phyloP scores from a whole-genome alignment of 768 basidiomycete genomes.

The Tylopilus rubrobrunneus region DNA sequence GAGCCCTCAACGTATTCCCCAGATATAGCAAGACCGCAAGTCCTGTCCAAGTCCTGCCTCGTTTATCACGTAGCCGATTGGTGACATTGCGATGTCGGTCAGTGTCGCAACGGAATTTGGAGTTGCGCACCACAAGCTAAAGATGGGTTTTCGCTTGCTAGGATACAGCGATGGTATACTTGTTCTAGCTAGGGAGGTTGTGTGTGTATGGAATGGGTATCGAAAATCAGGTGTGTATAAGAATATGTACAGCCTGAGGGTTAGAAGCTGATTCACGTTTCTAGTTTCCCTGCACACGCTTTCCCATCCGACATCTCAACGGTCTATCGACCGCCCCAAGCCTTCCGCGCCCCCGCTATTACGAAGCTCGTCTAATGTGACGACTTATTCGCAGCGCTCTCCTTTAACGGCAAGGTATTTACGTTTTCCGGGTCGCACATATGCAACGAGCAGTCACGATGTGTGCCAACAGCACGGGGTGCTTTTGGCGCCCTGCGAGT shows the following conservation, averaged over 20 bases:
- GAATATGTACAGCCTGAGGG: slow-evolving; percentile 21
- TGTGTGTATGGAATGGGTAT: slow-evolving; percentile 79
- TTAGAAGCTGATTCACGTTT: neutral
- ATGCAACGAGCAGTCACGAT: slow-evolving; percentile 86
- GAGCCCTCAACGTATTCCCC: slow-evolving; percentile 18
- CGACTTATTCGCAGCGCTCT: slow-evolving; percentile 76
- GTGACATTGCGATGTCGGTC: slow-evolving; percentile 73
- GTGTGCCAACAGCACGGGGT: slow-evolving; percentile 80
- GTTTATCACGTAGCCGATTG: slow-evolving; percentile 66
- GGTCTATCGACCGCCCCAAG: slow-evolving; percentile 80
- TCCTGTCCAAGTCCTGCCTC: slow-evolving; percentile 71
- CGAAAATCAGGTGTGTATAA: slow-evolving; percentile 63
- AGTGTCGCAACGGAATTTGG: slow-evolving; percentile 22
- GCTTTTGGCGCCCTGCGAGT: slow-evolving; percentile 82
- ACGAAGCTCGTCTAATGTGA: slow-evolving; percentile 78
- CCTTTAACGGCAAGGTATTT: slow-evolving; percentile 87
- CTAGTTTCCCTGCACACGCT: slow-evolving; percentile 69
- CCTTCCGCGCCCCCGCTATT: slow-evolving; percentile 64
- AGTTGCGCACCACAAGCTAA: neutral
- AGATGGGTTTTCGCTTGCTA: slow-evolving; percentile 22
- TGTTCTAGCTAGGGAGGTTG: slow-evolving; percentile 75
- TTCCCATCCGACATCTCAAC: slow-evolving; percentile 69
- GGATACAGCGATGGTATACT: slow-evolving; percentile 82
- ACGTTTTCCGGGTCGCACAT: slow-evolving; percentile 75
- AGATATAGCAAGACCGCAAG: slow-evolving; percentile 76